phyloP scores from a whole-genome alignment of 1,284 basidiomycete species.

The Naganishia liquefaciens region DNA sequence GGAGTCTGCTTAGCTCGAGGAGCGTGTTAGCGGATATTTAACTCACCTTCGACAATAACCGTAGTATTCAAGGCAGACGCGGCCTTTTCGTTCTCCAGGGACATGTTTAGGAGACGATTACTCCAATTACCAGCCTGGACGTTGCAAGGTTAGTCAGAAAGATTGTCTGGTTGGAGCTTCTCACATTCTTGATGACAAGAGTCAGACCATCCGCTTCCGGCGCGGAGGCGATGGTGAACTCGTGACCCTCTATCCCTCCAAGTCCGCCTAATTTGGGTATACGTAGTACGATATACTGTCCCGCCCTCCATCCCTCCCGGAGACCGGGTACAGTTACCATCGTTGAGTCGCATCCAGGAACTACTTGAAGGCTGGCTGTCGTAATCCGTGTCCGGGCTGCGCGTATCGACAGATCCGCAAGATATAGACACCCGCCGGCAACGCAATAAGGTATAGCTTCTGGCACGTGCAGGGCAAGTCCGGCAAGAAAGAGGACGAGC shows the following conservation, averaged over 20 bases:
- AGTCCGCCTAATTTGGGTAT: constrained; percentile 37
- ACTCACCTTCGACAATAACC: constrained; percentile 25
- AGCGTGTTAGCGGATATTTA: neutral
- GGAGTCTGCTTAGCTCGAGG: constrained; percentile 25
- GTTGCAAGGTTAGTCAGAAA: neutral
- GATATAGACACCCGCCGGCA: constrained; percentile 58
- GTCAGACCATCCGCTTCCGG: constrained; percentile 47
- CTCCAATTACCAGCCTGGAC: constrained; percentile 49
- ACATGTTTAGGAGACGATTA: constrained; percentile 35
- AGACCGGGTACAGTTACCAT: constrained; percentile 47
- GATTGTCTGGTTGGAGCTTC: neutral
- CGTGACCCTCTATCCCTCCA: constrained; percentile 47
- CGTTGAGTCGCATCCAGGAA: constrained; percentile 45
- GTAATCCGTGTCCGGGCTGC: constrained; percentile 47
- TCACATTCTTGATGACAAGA: constrained; percentile 46
- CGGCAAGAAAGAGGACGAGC: constrained; percentile 45
- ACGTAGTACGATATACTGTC: constrained; percentile 54
- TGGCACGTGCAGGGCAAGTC: constrained; percentile 79
- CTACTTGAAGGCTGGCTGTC: constrained; percentile 45
- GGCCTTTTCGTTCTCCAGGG: constrained; percentile 17
- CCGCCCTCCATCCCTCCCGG: constrained; percentile 53
- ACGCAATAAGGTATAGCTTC: constrained; percentile 69
- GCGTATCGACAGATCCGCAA: constrained; percentile 41
- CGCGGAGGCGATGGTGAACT: constrained; percentile 54
- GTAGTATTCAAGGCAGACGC: neutral